These are phyloP conservation scores for Knoxia roxburghii DNA, from an alignment of 257 asterid genomes.

Conservation along the genomic window DNA sequence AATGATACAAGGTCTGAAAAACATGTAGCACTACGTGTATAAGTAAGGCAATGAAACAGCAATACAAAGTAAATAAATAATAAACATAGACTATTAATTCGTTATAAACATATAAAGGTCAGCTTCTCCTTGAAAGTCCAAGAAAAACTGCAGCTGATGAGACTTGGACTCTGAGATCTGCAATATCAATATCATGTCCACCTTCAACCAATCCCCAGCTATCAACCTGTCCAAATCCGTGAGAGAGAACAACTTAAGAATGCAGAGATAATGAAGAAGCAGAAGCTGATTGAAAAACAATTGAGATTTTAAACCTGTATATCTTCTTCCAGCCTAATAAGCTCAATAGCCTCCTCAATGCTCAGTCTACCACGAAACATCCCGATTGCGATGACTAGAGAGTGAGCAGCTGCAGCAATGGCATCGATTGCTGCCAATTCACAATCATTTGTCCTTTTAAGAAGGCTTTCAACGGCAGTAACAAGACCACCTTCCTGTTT, in stretches of 20 bases:
- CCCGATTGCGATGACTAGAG: constrained; percentile 71
- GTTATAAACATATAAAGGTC: constrained; percentile 11
- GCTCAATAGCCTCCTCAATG: constrained; percentile 76
- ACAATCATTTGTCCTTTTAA: constrained; percentile 57
- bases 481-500: constrained; percentile 69
- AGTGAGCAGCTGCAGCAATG: constrained; percentile 84
- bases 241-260: constrained; percentile 1
- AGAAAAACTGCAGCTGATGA: constrained; percentile 86
- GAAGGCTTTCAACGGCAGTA: constrained; percentile 52
- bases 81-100: neutral
- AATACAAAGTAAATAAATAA: neutral
- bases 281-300: neutral
- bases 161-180: constrained; percentile 84
- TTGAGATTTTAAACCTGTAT: constrained; percentile 44
- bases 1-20: neutral
- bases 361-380: constrained; percentile 51
- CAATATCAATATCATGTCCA: constrained; percentile 95
- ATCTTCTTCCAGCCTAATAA: constrained; percentile 93
- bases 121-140: constrained; percentile 59
- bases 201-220: constrained; percentile 97
- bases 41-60: neutral
- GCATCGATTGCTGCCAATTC: constrained; percentile 86
- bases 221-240: constrained; percentile 30
- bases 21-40: neutral
- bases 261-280: neutral